Conservation (phyloP, 2,329 filamentous ascomycete species). For the Xylariales sp. region DNA sequence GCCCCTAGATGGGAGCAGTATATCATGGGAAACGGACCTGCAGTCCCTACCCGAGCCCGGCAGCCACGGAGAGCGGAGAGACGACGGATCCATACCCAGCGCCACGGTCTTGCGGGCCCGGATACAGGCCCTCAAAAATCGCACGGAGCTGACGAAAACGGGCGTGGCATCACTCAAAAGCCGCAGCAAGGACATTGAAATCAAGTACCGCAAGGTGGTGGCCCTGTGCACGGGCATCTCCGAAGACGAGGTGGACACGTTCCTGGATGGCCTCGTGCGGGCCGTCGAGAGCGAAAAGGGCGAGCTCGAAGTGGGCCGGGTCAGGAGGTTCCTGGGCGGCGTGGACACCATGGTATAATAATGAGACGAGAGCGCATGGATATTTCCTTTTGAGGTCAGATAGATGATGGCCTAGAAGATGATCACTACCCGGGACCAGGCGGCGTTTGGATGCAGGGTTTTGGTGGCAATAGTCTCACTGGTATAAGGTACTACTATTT, state of each 20-base stretch:
- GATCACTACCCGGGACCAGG: constrained; percentile 12
- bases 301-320: constrained; percentile 79
- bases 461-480: constrained; percentile 12
- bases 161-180: constrained; percentile 79
- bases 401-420: constrained; percentile 4
- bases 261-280: constrained; percentile 81
- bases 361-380: constrained; percentile 50
- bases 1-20: constrained; percentile 57
- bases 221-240: constrained; percentile 84
- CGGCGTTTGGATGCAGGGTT: constrained; percentile 14
- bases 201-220: constrained; percentile 89
- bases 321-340: constrained; percentile 81
- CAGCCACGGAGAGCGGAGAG: constrained; percentile 50
- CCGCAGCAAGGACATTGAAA: constrained; percentile 84
- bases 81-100: constrained; percentile 64
- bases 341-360: constrained; percentile 69
- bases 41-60: constrained; percentile 56
- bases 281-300: constrained; percentile 89
- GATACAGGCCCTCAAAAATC: constrained; percentile 75
- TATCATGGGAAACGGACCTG: constrained; percentile 66
- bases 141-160: constrained; percentile 74
- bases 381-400: constrained; percentile 2
- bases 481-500: constrained; percentile 1
- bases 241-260: constrained; percentile 81
- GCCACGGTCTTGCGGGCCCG: constrained; percentile 72